Evolutionary conservation across 495 filamentous ascomycete species (phyloP), one percentile per base, ranked within the genome.

Genomic region (Penicillium ochrochloron): DNA sequence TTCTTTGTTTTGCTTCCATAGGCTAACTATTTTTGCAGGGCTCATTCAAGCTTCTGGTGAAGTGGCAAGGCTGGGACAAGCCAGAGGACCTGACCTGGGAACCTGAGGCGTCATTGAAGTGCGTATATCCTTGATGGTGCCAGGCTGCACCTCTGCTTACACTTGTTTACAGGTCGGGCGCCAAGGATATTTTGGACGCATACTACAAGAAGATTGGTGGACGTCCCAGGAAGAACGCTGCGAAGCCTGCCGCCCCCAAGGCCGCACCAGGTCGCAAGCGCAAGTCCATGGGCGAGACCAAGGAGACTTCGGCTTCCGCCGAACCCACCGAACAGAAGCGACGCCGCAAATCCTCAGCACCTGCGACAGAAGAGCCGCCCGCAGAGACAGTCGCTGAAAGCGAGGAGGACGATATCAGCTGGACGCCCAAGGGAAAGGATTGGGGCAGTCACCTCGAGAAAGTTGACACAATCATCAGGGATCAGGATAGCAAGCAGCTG

Each of bases 21-120:
- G 14, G 60, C 68, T 76, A 53, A 71, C 46, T 21, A 3, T 53
- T 66, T 66, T n/a, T 29, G 50, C 34, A 86, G 80, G 78, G 78
- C 33, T 67, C 61, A 0, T 63, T 85, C 35, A 60, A 78, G 29
- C 82, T 87, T 19, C 64, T 82, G 11, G 84, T 90, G 53, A 89
- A 89, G 67, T 90, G 88, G 88, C 78, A 84, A 58, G 88, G 86
- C 0, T 90, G 87, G 62, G 81, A 85, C 0, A 76, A 85, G 19
- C 76, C 75, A 12, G 65, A 66, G 1, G 87, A 90, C 55, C 70
- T 75, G 42, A 90, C 88, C 6, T 82, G 85, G 80, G 88, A 90
- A 64, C 85, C 85, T 0, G 85, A 88, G 62, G 78, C 78, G 6
- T 85, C 87, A 44, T 73, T 89, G 60, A 54, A 77, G 86, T 83